Conservation (phyloP, 2,329 filamentous ascomycete species). For the Bretziella fagacearum region DNA sequence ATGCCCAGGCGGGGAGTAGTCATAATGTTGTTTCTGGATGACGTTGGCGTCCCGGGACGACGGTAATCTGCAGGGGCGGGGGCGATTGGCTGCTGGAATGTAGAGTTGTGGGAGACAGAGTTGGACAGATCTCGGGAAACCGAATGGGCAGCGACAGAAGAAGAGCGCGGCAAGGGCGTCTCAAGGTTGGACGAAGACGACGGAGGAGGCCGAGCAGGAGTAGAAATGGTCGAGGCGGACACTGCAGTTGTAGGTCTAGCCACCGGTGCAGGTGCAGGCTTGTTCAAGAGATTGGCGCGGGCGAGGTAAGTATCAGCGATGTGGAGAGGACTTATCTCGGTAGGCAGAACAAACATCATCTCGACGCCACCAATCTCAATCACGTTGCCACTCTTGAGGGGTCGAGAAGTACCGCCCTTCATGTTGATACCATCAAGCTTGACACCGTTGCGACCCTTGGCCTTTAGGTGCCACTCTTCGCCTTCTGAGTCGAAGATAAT, state of each 20-base stretch:
- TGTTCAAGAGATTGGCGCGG: conserved; percentile 35
- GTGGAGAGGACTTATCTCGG: conserved; percentile 45
- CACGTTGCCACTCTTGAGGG: conserved; percentile 71
- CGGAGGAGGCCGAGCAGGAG: conserved; percentile 3
- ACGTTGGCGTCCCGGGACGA: conserved; percentile 42
- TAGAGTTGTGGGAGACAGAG: conserved; percentile 13
- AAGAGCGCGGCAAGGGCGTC: conserved; percentile 12
- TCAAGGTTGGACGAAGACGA: conserved; percentile 14
- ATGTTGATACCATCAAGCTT: conserved; percentile 52
- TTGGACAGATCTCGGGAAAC: conserved; percentile 6
- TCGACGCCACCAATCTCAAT: conserved; percentile 84
- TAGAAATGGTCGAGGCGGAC: conserved; percentile 8
- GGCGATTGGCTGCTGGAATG: conserved; percentile 32
- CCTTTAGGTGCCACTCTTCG: conserved; percentile 65
- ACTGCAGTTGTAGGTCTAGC: not conserved
- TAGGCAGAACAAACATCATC: conserved; percentile 97
- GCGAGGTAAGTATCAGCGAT: conserved; percentile 55
- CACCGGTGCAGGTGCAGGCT: conserved; percentile 18
- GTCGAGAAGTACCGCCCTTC: conserved; percentile 35
- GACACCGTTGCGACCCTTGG: conserved; percentile 83
- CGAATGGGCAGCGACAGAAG: conserved; percentile 9
- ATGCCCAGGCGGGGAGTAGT: conserved; percentile 10
- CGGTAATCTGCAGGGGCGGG: conserved; percentile 44
- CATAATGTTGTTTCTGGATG: not conserved
- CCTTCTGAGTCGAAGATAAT: conserved; percentile 54